Conservation (phyloP, 257 asterid species). For the Fraxinus excelsior region DNA sequence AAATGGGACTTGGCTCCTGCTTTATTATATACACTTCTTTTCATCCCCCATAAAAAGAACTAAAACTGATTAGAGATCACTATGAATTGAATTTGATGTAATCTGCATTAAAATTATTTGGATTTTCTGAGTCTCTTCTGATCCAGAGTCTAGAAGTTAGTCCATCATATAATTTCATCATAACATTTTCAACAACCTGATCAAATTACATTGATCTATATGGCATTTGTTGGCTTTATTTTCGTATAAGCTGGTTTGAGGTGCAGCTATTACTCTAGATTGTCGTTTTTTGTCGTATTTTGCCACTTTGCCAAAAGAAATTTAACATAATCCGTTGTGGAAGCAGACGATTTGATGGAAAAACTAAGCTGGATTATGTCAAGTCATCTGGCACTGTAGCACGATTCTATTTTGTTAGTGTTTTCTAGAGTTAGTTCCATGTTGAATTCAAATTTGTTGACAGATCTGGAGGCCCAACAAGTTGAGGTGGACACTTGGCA, state of each 20-base stretch:
- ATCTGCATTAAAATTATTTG: background rate
- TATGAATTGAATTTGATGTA: background rate
- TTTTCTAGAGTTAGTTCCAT: background rate
- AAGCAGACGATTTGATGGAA: no score
- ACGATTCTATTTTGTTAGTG: background rate
- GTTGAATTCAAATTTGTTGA: constrained; percentile 3
- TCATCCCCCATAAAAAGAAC: background rate
- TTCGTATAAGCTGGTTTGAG: background rate
- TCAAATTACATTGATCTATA: background rate
- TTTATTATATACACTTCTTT: background rate
- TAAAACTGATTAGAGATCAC: background rate
- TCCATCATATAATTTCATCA: background rate
- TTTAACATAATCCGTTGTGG: no score
- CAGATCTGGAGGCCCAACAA: constrained; percentile 69
- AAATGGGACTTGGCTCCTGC: background rate
- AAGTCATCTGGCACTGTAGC: no score
- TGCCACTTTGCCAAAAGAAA: no score
- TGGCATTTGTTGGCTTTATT: background rate
- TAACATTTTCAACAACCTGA: background rate
- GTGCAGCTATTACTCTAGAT: background rate
- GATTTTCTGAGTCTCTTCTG: background rate
- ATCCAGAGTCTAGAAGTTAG: background rate
- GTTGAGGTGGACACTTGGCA: constrained; percentile 62
- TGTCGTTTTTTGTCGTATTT: background rate
- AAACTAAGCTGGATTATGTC: no score